Evolutionary conservation across 73 alveolate genomes (phyloP).

Genomic region (Paramecium caudatum): DNA sequence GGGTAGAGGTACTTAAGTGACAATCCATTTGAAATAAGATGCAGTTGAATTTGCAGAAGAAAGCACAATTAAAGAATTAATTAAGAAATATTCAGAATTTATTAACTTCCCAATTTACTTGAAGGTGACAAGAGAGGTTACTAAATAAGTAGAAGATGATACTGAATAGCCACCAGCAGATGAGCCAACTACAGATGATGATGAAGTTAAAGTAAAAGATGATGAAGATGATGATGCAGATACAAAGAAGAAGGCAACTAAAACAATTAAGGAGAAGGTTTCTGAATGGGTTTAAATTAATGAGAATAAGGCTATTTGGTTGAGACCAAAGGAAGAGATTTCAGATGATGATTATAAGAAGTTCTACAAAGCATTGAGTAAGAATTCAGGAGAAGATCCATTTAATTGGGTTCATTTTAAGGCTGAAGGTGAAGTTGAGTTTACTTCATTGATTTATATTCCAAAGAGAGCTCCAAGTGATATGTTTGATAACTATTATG

Average conservation of each 20-base stretch:
- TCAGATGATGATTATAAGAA: constrained; percentile 95
- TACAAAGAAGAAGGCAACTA: constrained; percentile 88
- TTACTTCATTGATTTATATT: constrained; percentile 94
- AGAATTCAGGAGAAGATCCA: constrained; percentile 96
- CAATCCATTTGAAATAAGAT: constrained; percentile 98
- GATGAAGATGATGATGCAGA: constrained; percentile 92
- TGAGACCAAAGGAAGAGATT: constrained; percentile 97
- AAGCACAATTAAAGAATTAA: constrained; percentile 92
- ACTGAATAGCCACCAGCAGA: constrained; percentile 52
- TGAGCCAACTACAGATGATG: constrained; percentile 88
- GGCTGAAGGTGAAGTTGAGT: constrained; percentile 99
- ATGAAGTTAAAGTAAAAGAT: constrained; percentile 86
- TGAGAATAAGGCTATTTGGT: constrained; percentile 99
- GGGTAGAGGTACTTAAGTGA: constrained; percentile 98
- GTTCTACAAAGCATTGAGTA: constrained; percentile 97
- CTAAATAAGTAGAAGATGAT: constrained; percentile 90
- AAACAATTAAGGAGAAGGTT: constrained; percentile 92
- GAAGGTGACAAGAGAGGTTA: constrained; percentile 92
- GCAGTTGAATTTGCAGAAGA: constrained; percentile 98
- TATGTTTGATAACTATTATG: constrained; percentile 97
- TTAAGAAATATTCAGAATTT: constrained; percentile 98
- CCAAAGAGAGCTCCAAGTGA: constrained; percentile 97
- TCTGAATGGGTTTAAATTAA: constrained; percentile 99
- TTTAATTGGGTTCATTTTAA: constrained; percentile 97
- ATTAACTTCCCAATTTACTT: constrained; percentile 98